Conservation (phyloP, 169 alveolate species). For the Sarcocystis neurona region DNA sequence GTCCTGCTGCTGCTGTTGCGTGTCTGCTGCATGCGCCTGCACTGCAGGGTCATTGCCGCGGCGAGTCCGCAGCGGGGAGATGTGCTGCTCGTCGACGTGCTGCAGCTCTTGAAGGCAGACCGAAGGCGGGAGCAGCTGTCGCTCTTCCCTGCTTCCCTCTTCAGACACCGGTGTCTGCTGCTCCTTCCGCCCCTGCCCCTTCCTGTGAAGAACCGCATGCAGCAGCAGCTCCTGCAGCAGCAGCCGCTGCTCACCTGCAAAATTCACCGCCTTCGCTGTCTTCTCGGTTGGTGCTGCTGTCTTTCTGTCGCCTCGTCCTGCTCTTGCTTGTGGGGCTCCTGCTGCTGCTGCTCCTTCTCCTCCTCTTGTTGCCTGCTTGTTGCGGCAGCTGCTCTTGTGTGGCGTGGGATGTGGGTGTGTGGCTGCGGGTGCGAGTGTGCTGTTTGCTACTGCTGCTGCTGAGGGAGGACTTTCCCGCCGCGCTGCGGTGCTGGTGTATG, state of each 20-base stretch:
- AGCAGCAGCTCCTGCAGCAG: neutral
- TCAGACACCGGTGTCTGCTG: slow-evolving; percentile 23
- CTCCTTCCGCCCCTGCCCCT: slow-evolving; percentile 7
- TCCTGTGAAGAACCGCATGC: neutral
- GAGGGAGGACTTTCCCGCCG: no score
- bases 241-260: neutral
- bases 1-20: no score
- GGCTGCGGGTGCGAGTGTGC: no score
- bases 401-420: no score
- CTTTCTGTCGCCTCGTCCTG: no score
- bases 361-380: no score
- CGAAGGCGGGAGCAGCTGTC: neutral
- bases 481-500: no score
- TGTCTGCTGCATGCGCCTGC: no score
- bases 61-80: slow-evolving; percentile 4
- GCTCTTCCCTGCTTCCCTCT: neutral
- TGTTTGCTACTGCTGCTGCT: no score
- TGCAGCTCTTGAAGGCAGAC: neutral
- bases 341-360: no score
- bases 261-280: neutral
- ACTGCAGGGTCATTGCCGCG: neutral
- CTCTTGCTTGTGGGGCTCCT: no score
- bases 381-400: no score
- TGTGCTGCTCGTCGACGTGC: neutral
- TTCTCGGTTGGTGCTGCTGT: neutral